Evolutionary conservation across 495 filamentous ascomycete species (phyloP).

Genomic region (Xylaria bambusicola): DNA sequence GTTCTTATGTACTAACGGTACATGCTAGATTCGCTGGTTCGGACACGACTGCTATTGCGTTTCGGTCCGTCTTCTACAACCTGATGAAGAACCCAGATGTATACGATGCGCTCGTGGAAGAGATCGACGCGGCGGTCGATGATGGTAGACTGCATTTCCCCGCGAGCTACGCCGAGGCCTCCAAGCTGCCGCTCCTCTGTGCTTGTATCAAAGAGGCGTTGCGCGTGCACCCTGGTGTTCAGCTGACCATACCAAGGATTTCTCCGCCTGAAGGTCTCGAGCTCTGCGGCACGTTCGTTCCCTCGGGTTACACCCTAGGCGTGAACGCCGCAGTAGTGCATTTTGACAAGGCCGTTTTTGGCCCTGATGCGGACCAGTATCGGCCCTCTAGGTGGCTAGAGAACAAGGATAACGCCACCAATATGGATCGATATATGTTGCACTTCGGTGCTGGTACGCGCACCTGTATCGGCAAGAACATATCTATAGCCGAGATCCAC

Average conservation of each 20-base stretch:
- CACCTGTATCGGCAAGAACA: constrained; percentile 51
- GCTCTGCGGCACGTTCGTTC: constrained; percentile 32
- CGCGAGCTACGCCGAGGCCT: constrained; percentile 46
- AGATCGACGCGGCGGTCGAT: constrained; percentile 38
- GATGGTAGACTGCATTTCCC: constrained; percentile 35
- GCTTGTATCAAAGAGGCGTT: constrained; percentile 60
- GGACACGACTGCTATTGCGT: constrained; percentile 53
- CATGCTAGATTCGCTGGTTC: constrained; percentile 35
- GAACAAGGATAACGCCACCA: constrained; percentile 27
- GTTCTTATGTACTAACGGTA: background rate
- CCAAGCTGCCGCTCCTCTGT: constrained; percentile 54
- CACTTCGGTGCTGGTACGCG: constrained; percentile 57
- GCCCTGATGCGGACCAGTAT: constrained; percentile 31
- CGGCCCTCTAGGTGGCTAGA: constrained; percentile 35
- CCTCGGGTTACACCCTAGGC: constrained; percentile 31
- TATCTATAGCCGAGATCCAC: constrained; percentile 60
- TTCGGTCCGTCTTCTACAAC: constrained; percentile 52
- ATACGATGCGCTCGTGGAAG: constrained; percentile 42
- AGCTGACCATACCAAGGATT: constrained; percentile 47
- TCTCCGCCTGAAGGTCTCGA: constrained; percentile 28
- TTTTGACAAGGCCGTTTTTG: constrained; percentile 32
- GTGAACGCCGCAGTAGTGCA: constrained; percentile 31
- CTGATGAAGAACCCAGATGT: constrained; percentile 46
- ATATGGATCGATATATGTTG: constrained; percentile 45
- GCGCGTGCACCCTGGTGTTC: constrained; percentile 53